Evolutionary conservation across 495 filamentous ascomycete species (phyloP), one percentile per base, ranked within the genome.

Genomic region (Penicillium ochrochloron): DNA sequence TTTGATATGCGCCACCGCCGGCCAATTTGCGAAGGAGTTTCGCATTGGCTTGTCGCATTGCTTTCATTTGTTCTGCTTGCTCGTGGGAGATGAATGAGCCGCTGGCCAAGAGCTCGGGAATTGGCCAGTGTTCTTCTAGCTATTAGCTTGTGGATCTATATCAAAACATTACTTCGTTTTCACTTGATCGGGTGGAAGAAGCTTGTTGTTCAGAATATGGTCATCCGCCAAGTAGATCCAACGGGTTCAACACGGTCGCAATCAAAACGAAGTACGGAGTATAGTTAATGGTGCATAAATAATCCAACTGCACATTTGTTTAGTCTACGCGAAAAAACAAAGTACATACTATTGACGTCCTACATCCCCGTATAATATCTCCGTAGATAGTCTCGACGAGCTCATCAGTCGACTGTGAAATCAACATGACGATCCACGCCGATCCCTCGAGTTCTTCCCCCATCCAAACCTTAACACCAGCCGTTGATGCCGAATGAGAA

Each of bases 1-100:
- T 69, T 68, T 60, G 37, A 44, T 61, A 27, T 53, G 50, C 55
- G 37, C 59, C 62, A 62, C 39, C 42, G 51, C 46, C 1, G 11
- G 19, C 46, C 33, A n/a, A 37, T 41, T 35, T 27, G 37, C 17
- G 25, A 14, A 27, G 25, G 3, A 39, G 39, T 31, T 48, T 42
- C 27, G 21, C 19, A 50, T 50, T 59, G 57, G 42, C 41, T 23
- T 27, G 27, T 37, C 23, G 23, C 48, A 31, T 31, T 52, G 25
- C 14, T 17, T 52, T 9, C 14, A 10, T 31, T 29, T 6, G 12
- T 29, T 52, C 12, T 15, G 4, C 25, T 48, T 44, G 42, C 42
- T 21, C 44, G 21, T 48, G 44, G 44, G n/a, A 23, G 9, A 25
- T 48, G 19, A 23, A 48, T 17, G 44, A 48, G 44, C 21, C 44